phyloP scores from a whole-genome alignment of 306 rosid species.

The Castanopsis chinensis region DNA sequence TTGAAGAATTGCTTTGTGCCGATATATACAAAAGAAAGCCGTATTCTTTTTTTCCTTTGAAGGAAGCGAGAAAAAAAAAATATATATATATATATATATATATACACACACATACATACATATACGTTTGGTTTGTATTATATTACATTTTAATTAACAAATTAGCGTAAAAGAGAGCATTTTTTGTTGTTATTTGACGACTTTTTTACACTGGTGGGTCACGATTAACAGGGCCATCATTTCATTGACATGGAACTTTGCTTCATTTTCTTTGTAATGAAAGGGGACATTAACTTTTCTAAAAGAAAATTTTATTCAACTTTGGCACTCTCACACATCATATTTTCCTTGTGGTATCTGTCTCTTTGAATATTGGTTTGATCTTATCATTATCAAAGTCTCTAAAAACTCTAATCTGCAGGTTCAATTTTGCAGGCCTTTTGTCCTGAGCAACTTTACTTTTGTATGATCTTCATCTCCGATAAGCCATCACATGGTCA shows the following conservation, averaged over 20 bases:
- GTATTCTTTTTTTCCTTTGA: neutral
- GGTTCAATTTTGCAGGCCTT: neutral
- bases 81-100: neutral
- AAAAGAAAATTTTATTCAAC: conserved; percentile 15
- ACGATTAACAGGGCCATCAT: neutral
- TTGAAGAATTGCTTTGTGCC: neutral
- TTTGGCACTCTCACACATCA: conserved; percentile 24
- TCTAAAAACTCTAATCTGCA: neutral
- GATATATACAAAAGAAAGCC: neutral
- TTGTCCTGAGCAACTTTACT: neutral
- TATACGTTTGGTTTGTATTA: too few species aligned
- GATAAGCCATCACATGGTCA: neutral
- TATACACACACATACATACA: too few species aligned
- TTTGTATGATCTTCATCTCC: neutral
- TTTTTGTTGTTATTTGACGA: neutral
- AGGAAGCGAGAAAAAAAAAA: neutral
- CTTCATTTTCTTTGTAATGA: neutral
- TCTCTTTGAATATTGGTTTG: conserved; percentile 14
- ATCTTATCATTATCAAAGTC: neutral
- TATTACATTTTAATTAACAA: neutral
- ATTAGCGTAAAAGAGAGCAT: neutral
- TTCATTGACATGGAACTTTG: neutral
- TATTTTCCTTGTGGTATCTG: conserved; percentile 31
- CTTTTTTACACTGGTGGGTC: neutral
- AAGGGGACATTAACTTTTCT: neutral